Evolutionary conservation across 2,329 filamentous ascomycete species (phyloP).

Genomic region (Ascochyta fabae): DNA sequence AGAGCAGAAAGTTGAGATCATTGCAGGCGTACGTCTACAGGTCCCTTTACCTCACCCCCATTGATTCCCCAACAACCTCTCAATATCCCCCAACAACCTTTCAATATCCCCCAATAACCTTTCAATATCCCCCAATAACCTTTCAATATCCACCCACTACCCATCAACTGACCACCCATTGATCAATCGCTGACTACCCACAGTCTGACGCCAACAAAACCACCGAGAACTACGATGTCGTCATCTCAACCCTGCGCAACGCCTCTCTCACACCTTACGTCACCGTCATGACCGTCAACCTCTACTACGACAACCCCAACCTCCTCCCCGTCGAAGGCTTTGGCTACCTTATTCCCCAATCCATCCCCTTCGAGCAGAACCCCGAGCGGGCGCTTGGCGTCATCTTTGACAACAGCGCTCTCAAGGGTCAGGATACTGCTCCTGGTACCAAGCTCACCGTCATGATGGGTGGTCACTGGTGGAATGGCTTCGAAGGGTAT

Average conservation of each 20-base stretch:
- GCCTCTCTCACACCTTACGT: constrained; percentile 68
- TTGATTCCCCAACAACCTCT: constrained; percentile 12
- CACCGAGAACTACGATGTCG: constrained; percentile 37
- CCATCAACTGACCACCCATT: too few relatives aligned
- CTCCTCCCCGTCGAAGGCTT: constrained; percentile 76
- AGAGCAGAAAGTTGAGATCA: constrained; percentile 30
- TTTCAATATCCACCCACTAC: too few relatives aligned
- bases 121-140: too few relatives aligned
- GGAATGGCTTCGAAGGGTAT: constrained; percentile 68
- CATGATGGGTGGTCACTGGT: constrained; percentile 94
- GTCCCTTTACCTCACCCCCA: background rate
- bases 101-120: too few relatives aligned
- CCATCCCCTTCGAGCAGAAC: constrained; percentile 73
- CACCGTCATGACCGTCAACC: constrained; percentile 89
- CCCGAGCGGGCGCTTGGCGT: constrained; percentile 86
- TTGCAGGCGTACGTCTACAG: constrained; percentile 29
- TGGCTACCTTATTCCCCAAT: constrained; percentile 87
- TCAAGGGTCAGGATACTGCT: constrained; percentile 62
- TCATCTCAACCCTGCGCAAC: constrained; percentile 40
- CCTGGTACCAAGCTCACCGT: constrained; percentile 86
- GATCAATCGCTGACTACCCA: constrained; percentile 15
- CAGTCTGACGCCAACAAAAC: constrained; percentile 23
- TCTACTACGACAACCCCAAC: constrained; percentile 75
- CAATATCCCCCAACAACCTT: too few relatives aligned
- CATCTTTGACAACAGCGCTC: constrained; percentile 82